These are phyloP conservation scores for Anisodus tanguticus DNA, from an alignment of 257 asterid species.

Conservation along the genomic window DNA sequence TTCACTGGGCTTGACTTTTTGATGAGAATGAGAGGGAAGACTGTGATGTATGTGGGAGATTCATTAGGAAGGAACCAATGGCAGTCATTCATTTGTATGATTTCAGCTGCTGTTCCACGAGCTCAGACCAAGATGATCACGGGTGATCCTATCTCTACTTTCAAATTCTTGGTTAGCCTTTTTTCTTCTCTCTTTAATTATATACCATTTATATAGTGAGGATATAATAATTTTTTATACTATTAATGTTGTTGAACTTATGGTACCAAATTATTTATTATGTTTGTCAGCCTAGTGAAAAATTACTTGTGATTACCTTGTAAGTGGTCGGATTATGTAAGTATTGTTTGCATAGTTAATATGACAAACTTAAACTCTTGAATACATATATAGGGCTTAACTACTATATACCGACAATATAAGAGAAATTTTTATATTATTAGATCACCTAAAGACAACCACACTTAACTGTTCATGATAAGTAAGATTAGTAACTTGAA, in stretches of 20 bases:
- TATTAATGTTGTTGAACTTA: neutral
- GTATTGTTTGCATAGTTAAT: neutral
- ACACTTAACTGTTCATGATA: no score
- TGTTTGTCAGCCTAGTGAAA: no score
- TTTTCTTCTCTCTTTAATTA: neutral
- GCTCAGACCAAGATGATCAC: slow-evolving; percentile 62
- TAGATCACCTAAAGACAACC: no score
- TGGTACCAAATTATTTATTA: neutral
- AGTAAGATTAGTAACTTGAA: neutral
- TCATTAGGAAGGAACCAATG: slow-evolving; percentile 93
- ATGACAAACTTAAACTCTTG: neutral
- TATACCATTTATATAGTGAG: no score
- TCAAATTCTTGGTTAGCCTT: slow-evolving; percentile 62
- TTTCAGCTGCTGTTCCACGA: slow-evolving; percentile 59
- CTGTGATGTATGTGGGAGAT: slow-evolving; percentile 94
- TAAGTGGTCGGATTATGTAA: neutral
- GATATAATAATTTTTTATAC: no score
- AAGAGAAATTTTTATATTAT: neutral
- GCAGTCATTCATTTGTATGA: slow-evolving; percentile 86
- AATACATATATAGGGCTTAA: no score
- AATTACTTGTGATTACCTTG: neutral
- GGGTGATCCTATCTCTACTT: slow-evolving; percentile 76
- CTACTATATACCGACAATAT: neutral
- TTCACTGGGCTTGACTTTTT: slow-evolving; percentile 49
- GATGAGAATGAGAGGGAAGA: slow-evolving; percentile 48